These are phyloP conservation scores for Candida sphagnicola DNA, from an alignment of 805 yeast genomes.

Conservation along the genomic window DNA sequence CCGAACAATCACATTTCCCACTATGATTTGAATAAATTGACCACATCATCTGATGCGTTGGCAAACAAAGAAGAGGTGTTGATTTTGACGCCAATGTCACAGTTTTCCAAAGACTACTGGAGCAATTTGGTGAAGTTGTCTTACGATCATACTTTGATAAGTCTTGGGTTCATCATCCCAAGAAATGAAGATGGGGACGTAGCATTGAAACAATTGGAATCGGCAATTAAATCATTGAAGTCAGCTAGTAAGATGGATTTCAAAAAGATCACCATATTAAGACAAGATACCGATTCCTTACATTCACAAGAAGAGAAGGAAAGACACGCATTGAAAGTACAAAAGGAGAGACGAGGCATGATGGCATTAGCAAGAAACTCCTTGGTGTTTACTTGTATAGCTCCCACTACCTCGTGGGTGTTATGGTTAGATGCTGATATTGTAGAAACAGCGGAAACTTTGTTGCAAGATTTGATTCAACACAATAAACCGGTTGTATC, in stretches of 20 bases:
- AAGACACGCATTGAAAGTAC: slow-evolving; percentile 82
- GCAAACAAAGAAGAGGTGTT: slow-evolving; percentile 78
- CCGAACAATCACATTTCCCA: slow-evolving; percentile 76
- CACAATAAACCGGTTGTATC: slow-evolving; percentile 86
- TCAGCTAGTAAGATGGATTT: slow-evolving; percentile 57
- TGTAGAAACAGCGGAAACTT: slow-evolving; percentile 76
- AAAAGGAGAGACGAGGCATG: slow-evolving; percentile 80
- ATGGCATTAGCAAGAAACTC: slow-evolving; percentile 97
- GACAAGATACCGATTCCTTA: slow-evolving; percentile 85
- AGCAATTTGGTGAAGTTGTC: slow-evolving; percentile 66
- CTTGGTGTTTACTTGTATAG: slow-evolving; percentile 78
- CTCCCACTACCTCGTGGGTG: slow-evolving; percentile 91
- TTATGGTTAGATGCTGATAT: slow-evolving; percentile 96
- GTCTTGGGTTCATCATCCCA: slow-evolving; percentile 90
- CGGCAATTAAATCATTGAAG: slow-evolving; percentile 71
- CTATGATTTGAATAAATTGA: slow-evolving; percentile 77
- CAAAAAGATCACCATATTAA: slow-evolving; percentile 77
- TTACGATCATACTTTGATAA: slow-evolving; percentile 82
- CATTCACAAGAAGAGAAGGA: slow-evolving; percentile 77
- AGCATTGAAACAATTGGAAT: slow-evolving; percentile 69
- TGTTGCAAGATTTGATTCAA: slow-evolving; percentile 81
- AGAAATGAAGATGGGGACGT: slow-evolving; percentile 75
- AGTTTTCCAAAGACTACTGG: slow-evolving; percentile 87
- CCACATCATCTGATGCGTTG: slow-evolving; percentile 67
- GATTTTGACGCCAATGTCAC: slow-evolving; percentile 86